A percentile compares a stretch with the other conserved stretches of the same genome.
Evolutionary conservation across 2,329 filamentous ascomycete species (phyloP).

Genomic region (Fusarium sp.): DNA sequence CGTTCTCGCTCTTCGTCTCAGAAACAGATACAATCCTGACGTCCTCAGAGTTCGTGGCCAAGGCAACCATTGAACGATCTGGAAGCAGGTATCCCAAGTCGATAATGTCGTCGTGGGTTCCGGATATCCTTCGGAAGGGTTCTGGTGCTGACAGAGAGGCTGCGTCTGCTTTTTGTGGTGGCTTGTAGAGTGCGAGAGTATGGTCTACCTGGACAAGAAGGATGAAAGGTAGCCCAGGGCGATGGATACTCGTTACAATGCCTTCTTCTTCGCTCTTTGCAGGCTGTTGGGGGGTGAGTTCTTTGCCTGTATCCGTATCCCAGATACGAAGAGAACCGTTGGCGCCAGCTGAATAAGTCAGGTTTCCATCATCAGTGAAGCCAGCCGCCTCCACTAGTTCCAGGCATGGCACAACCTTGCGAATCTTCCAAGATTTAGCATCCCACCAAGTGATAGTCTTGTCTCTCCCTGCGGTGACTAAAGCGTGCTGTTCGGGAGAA

Average conservation of each 20-base stretch:
- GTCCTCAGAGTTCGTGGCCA: slow-evolving; percentile 96
- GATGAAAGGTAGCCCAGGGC: slow-evolving; percentile 71
- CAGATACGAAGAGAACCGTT: slow-evolving; percentile 86
- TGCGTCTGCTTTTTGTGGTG: slow-evolving; percentile 52
- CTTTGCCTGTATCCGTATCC: slow-evolving; percentile 78
- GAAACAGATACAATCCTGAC: slow-evolving; percentile 83
- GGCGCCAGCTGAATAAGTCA: slow-evolving; percentile 86
- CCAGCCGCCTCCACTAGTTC: slow-evolving; percentile 87
- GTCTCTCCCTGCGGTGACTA: slow-evolving; percentile 89
- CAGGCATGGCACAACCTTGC: slow-evolving; percentile 81
- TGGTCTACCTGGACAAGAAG: slow-evolving; percentile 90
- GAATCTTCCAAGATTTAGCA: slow-evolving; percentile 81
- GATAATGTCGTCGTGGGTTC: slow-evolving; percentile 97
- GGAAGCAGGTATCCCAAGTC: slow-evolving; percentile 87
- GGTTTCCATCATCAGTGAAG: slow-evolving; percentile 74
- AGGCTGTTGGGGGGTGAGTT: slow-evolving; percentile 79
- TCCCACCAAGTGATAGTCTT: slow-evolving; percentile 96
- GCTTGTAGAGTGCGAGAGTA: slow-evolving; percentile 77
- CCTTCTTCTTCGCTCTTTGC: slow-evolving; percentile 68
- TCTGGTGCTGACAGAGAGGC: slow-evolving; percentile 52
- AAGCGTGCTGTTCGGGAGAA: slow-evolving; percentile 74
- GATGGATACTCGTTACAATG: slow-evolving; percentile 77
- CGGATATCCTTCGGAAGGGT: slow-evolving; percentile 83
- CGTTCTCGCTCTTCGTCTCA: slow-evolving; percentile 46
- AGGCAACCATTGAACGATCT: slow-evolving; percentile 81